phyloP scores from a whole-genome alignment of 202 grass and related monocot genomes.

The Setaria viridis region DNA sequence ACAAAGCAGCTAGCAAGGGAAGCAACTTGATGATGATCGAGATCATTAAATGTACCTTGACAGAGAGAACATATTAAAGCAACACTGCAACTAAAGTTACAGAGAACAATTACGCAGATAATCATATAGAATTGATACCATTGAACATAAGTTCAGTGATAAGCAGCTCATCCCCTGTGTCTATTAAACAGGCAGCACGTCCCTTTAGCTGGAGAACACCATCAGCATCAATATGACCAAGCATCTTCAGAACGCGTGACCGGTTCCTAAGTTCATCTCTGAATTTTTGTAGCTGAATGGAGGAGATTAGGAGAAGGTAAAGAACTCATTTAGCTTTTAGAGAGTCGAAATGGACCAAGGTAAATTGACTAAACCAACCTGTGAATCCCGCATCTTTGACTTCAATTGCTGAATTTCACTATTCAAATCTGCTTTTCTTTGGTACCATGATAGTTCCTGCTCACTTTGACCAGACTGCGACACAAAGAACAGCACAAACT shows the following conservation, averaged over 20 bases:
- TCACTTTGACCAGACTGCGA: conserved; percentile 88
- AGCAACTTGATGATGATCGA: conserved; percentile 97
- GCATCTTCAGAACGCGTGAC: conserved; percentile 93
- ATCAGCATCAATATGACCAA: conserved; percentile 96
- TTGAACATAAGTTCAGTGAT: conserved; percentile 99
- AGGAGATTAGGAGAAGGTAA: conserved; percentile 12
- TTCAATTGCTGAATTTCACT: conserved; percentile 91
- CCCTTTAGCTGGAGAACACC: conserved; percentile 96
- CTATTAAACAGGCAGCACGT: conserved; percentile 97
- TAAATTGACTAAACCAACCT: conserved; percentile 56
- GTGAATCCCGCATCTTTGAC: conserved; percentile 94
- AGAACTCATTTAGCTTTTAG: conserved; percentile 35
- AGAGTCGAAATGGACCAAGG: conserved; percentile 32
- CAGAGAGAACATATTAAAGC: conserved; percentile 28
- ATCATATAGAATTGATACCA: conserved; percentile 48
- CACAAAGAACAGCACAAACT: conserved; percentile 19
- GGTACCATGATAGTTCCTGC: conserved; percentile 86
- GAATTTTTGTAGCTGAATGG: conserved; percentile 93
- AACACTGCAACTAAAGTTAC: conserved; percentile 30
- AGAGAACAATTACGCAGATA: neutral
- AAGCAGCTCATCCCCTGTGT: conserved; percentile 96
- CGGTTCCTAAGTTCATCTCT: conserved; percentile 94
- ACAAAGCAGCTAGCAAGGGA: conserved; percentile 92
- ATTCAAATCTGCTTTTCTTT: conserved; percentile 95
- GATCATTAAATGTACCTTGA: conserved; percentile 96